phyloP scores from a whole-genome alignment of 2,329 filamentous ascomycete genomes.

The Colletotrichum sp. region DNA sequence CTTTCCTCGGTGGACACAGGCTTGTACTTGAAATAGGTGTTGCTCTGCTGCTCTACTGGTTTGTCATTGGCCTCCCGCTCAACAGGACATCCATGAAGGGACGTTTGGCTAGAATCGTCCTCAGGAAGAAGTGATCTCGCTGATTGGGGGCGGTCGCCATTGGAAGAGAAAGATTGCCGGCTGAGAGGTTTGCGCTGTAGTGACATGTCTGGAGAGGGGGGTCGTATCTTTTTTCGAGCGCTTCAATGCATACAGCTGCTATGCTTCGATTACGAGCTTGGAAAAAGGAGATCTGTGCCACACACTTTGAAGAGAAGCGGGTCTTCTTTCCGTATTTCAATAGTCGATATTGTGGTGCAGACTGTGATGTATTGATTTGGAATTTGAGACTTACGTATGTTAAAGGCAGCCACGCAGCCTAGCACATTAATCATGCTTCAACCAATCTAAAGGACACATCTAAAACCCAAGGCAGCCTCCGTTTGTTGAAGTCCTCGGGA shows the following conservation, averaged over 20 bases:
- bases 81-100: not conserved
- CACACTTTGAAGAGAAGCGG: too few relatives aligned
- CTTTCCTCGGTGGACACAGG: fast-evolving
- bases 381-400: fast-evolving
- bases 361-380: fast-evolving
- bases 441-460: too few relatives aligned
- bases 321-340: too few relatives aligned
- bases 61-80: not conserved
- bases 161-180: not conserved
- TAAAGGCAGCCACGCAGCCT: too few relatives aligned
- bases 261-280: not conserved
- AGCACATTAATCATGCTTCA: fast-evolving
- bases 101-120: not conserved
- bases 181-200: not conserved
- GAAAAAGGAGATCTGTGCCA: fast-evolving
- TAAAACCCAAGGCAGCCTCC: too few relatives aligned
- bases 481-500: fast-evolving
- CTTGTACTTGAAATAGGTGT: not conserved
- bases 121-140: not conserved
- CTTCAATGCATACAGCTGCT: fast-evolving
- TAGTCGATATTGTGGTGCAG: too few relatives aligned
- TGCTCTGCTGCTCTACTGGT: not conserved
- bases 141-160: fast-evolving
- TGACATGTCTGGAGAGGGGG: not conserved
- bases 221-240: not conserved